Conservation (phyloP, 2,329 filamentous ascomycete genomes). For the Diaporthe destruens region DNA sequence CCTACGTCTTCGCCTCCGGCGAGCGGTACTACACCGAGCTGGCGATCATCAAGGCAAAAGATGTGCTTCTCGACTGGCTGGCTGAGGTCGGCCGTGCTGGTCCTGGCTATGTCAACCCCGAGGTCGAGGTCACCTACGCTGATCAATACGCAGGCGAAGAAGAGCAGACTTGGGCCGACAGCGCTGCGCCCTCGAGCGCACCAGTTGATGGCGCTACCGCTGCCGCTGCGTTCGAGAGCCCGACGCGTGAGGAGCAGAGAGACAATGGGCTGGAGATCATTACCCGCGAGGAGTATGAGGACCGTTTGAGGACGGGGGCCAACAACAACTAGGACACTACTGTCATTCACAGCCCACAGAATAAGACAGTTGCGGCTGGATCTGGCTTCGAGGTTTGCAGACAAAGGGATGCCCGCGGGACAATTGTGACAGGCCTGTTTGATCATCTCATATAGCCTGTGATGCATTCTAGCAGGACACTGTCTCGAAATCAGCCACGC, state of each 20-base stretch:
- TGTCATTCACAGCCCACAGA: background rate
- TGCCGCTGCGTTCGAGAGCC: background rate
- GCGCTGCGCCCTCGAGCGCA: background rate
- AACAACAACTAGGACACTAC: conserved; percentile 39
- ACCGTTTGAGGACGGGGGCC: conserved; percentile 46
- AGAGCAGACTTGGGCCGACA: conserved; percentile 11
- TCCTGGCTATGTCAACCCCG: conserved; percentile 56
- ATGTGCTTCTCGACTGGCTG: conserved; percentile 71
- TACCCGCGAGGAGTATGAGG: conserved; percentile 48
- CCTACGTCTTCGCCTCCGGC: conserved; percentile 78
- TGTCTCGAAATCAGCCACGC: background rate
- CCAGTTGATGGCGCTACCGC: background rate
- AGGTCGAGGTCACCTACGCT: conserved; percentile 48
- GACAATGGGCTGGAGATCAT: conserved; percentile 40
- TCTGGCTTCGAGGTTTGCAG: background rate
- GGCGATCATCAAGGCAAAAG: conserved; percentile 69
- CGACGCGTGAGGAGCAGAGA: conserved; percentile 5
- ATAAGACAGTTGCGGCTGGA: background rate
- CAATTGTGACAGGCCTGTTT: background rate
- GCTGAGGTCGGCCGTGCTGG: conserved; percentile 62
- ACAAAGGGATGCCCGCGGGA: too few species aligned
- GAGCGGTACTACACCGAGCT: conserved; percentile 70
- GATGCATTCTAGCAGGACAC: too few species aligned
- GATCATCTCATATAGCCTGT: background rate
- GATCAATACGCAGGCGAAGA: conserved; percentile 49